Evolutionary conservation across 1,139 yeast species (phyloP), one percentile per base, ranked within the genome.

Genomic region (Hemisphaericaspora subhashii): DNA sequence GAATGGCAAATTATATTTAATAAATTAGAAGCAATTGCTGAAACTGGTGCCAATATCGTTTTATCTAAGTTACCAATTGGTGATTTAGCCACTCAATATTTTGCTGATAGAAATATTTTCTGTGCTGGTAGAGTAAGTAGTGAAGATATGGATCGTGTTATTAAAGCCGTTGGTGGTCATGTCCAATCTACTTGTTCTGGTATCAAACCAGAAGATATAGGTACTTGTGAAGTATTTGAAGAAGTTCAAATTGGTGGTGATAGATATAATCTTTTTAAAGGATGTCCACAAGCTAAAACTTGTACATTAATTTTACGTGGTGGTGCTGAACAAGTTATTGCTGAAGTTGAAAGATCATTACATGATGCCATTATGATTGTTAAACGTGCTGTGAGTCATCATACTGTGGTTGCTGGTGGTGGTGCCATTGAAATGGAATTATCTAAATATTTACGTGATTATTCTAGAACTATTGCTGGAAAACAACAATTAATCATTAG

Each of bases 351-450:
- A 63, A 79, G 99, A 62, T 90, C 97, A 3, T 74, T 92, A 51
- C 98, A 92, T 58, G 99, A 92, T 66, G 98, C 98, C 37, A 89
- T 92, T 38, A 92, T 92, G 98, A 89, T 94, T 62, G 98, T 92
- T 36, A 90, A 90, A 68, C 79, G 98, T 55, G 95, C 98, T 1
- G 82, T 92, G 35, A 84, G 86, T 57, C 92, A 89, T 59, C 85
- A 81, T 55, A 71, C 79, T 25, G 82, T 94, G 48, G 98, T 92
- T 44, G 98, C 96, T 12, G 99, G 99, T 43, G 99, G 99, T 49
- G 99, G 99, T 47, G 99, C 99, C 33, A 86, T 90, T 48, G 98
- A 92, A 64, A 94, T 92, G 98, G 98, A 92, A 60, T 60, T 94
- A 36, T 89, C 98, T 31, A 87, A 82, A 59, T 80, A 85, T 59